phyloP scores from a whole-genome alignment of 129 eudicot genomes.

The Tagetes erecta region DNA sequence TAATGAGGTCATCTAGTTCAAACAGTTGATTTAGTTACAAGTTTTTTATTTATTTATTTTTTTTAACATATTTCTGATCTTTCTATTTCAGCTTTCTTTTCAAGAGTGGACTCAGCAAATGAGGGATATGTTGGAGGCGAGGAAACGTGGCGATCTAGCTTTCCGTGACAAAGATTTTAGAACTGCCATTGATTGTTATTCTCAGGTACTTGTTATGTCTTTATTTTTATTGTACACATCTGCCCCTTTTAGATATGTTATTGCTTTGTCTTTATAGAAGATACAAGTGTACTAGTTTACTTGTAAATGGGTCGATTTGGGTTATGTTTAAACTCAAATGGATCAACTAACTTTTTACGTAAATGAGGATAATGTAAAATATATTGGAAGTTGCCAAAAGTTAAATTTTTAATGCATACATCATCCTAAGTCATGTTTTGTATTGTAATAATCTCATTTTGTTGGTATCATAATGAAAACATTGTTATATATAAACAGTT shows the following conservation, averaged over 20 bases:
- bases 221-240: neutral
- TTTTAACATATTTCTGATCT: neutral
- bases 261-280: neutral
- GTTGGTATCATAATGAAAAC: neutral
- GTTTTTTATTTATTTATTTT: slow-evolving; percentile 7
- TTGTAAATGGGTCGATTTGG: neutral
- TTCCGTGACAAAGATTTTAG: slow-evolving; percentile 88
- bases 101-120: slow-evolving; percentile 99
- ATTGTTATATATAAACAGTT: neutral
- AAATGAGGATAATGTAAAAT: neutral
- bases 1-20: slow-evolving; percentile 57
- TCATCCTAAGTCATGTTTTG: neutral
- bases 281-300: neutral
- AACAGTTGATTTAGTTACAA: slow-evolving; percentile 5
- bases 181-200: slow-evolving; percentile 90
- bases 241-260: neutral
- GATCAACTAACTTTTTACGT: neutral
- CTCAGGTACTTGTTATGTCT: slow-evolving; percentile 60
- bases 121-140: slow-evolving; percentile 96
- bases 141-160: slow-evolving; percentile 92
- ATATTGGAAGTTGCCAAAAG: neutral
- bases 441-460: neutral
- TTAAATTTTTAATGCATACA: neutral
- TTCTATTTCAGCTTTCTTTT: slow-evolving; percentile 58
- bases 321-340: neutral